A percentile compares a stretch with the other conserved stretches of the same genome.
These are phyloP conservation scores for Neophaeococcomyces aloes DNA, from an alignment of 2,329 filamentous ascomycete species.

Conservation along the genomic window DNA sequence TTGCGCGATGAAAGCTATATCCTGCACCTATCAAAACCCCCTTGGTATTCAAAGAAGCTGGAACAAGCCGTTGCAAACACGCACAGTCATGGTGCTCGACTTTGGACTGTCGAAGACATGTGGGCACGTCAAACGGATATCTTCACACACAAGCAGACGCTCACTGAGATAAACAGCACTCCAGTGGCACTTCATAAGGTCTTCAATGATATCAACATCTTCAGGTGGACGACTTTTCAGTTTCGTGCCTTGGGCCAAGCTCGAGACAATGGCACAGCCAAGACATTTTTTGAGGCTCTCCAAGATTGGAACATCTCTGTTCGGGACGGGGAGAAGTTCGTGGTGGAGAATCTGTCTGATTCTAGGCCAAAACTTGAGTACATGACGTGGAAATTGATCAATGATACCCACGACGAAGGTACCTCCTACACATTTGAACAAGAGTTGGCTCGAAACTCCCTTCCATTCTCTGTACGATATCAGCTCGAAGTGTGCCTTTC, in stretches of 20 bases:
- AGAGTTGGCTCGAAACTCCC: constrained; percentile 25
- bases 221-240: constrained; percentile 53
- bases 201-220: constrained; percentile 49
- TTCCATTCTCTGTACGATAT: constrained; percentile 68
- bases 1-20: constrained; percentile 10
- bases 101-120: constrained; percentile 47
- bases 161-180: constrained; percentile 23
- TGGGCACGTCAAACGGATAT: constrained; percentile 59
- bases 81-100: constrained; percentile 31
- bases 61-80: constrained; percentile 25
- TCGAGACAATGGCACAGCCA: constrained; percentile 27
- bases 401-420: constrained; percentile 21
- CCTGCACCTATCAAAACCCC: constrained; percentile 17
- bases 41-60: constrained; percentile 19
- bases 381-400: constrained; percentile 33
- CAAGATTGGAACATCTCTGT: constrained; percentile 62
- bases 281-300: constrained; percentile 44
- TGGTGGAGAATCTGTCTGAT: constrained; percentile 22
- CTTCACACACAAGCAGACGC: constrained; percentile 33
- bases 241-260: constrained; percentile 35
- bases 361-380: constrained; percentile 32
- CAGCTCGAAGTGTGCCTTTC: constrained; percentile 93
- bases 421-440: constrained; percentile 10
- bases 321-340: constrained; percentile 35
- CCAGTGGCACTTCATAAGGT: constrained; percentile 40